Conservation (phyloP, 208 protist species). For the Trypanosoma grayi region DNA sequence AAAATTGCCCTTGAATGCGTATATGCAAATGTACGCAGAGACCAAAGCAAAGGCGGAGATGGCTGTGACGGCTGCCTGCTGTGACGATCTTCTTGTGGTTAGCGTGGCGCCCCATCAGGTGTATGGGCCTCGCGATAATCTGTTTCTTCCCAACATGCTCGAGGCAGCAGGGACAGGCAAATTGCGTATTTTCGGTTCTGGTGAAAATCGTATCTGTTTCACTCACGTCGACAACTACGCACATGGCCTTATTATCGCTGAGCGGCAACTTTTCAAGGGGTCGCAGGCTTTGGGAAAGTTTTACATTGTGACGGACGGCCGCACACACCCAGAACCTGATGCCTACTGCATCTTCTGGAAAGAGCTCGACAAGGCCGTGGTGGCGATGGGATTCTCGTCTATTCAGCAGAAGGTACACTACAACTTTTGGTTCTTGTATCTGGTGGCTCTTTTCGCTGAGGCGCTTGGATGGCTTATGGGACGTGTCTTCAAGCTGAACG, state of each 20-base stretch:
- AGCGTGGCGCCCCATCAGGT: constrained; percentile 94
- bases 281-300: constrained; percentile 93
- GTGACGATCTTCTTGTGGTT: constrained; percentile 86
- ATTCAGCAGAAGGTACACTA: constrained; percentile 83
- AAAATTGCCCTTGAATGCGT: constrained; percentile 74
- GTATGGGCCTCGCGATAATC: constrained; percentile 94
- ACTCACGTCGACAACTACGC: constrained; percentile 96
- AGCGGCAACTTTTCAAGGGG: constrained; percentile 84
- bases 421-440: constrained; percentile 88
- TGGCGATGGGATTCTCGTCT: constrained; percentile 86
- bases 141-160: constrained; percentile 95
- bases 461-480: constrained; percentile 69
- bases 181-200: constrained; percentile 91
- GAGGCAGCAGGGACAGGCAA: constrained; percentile 92
- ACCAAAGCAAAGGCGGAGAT: constrained; percentile 93
- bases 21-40: constrained; percentile 94
- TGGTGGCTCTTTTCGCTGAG: constrained; percentile 76
- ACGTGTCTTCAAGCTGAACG: constrained; percentile 90
- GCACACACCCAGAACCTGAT: constrained; percentile 86
- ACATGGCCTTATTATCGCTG: constrained; percentile 93
- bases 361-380: constrained; percentile 88
- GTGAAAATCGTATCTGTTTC: constrained; percentile 94
- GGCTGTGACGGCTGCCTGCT: constrained; percentile 69
- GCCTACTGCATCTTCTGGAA: constrained; percentile 93
- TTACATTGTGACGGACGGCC: constrained; percentile 94